phyloP scores from a whole-genome alignment of 441 rosid species.

The Populus hybrid region DNA sequence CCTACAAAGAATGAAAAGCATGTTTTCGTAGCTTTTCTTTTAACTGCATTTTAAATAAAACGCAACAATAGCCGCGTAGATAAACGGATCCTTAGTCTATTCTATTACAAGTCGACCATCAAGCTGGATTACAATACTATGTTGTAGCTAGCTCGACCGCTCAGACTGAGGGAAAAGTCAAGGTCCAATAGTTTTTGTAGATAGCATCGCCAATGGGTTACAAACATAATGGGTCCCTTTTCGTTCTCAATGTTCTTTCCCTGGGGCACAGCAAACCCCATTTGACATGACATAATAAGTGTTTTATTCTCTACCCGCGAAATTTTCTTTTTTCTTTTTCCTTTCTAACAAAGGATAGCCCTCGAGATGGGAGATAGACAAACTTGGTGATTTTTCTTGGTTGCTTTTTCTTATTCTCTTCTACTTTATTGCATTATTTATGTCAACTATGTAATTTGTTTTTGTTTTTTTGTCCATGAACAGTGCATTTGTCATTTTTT shows the following conservation, averaged over 20 bases:
- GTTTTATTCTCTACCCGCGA: background rate
- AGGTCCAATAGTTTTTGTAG: background rate
- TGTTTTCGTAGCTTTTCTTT: no score
- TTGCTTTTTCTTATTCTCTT: no score
- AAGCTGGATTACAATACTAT: no score
- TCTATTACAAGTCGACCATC: no score
- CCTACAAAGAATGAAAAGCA: no score
- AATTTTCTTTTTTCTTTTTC: background rate
- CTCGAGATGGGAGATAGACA: background rate
- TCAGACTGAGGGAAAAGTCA: background rate
- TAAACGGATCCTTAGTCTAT: fast-evolving
- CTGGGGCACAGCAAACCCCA: background rate
- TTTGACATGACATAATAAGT: no score
- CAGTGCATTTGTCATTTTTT: background rate
- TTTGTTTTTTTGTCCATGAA: background rate
- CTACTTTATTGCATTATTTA: background rate
- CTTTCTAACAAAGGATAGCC: background rate
- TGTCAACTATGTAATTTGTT: background rate
- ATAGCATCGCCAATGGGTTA: background rate
- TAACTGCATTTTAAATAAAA: no score
- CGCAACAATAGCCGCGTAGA: no score
- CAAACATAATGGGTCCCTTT: background rate
- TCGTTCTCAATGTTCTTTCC: background rate
- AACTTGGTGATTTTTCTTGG: no score
- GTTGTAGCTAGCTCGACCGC: background rate